phyloP scores from a whole-genome alignment of 208 protist species.

The Crithidia mellificae region DNA sequence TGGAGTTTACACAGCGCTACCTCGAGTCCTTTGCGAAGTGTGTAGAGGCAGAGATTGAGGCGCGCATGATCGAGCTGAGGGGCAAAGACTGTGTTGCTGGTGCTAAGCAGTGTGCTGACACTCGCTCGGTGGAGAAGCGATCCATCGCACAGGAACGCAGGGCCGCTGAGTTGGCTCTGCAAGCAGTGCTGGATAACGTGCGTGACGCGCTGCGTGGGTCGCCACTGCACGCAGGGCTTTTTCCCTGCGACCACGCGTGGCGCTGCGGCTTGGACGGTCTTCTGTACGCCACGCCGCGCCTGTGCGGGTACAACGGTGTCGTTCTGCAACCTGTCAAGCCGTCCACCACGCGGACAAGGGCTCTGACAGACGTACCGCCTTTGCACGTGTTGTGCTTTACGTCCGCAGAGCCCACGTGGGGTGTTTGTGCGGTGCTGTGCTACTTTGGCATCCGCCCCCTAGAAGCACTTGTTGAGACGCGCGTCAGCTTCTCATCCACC shows the following conservation, averaged over 20 bases:
- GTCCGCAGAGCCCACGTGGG: constrained; percentile 42
- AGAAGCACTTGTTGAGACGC: constrained; percentile 40
- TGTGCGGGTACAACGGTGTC: constrained; percentile 39
- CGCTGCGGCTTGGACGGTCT: constrained; percentile 48
- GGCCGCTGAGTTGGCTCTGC: constrained; percentile 3
- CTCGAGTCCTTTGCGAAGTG: constrained; percentile 37
- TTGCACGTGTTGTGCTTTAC: constrained; percentile 53
- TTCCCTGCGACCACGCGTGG: constrained; percentile 43
- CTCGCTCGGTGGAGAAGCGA: background rate
- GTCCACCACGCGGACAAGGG: background rate
- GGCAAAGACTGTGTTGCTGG: no score
- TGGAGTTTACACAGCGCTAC: constrained; percentile 24
- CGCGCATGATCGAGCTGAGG: constrained; percentile 10
- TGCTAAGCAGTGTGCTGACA: no score
- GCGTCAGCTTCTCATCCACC: constrained; percentile 34
- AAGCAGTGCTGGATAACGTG: constrained; percentile 7
- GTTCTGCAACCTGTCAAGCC: constrained; percentile 5
- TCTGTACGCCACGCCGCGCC: constrained; percentile 53
- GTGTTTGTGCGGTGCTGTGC: constrained; percentile 45
- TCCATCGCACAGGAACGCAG: background rate
- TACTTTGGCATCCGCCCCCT: constrained; percentile 48
- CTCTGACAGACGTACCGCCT: constrained; percentile 13
- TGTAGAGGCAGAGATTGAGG: constrained; percentile 38
- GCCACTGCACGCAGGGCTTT: constrained; percentile 19
- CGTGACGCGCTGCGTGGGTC: constrained; percentile 15